Evolutionary conservation across 805 yeast genomes (phyloP), one percentile per base, ranked within the genome.

Genomic region (Metschnikowia santaceciliae): DNA sequence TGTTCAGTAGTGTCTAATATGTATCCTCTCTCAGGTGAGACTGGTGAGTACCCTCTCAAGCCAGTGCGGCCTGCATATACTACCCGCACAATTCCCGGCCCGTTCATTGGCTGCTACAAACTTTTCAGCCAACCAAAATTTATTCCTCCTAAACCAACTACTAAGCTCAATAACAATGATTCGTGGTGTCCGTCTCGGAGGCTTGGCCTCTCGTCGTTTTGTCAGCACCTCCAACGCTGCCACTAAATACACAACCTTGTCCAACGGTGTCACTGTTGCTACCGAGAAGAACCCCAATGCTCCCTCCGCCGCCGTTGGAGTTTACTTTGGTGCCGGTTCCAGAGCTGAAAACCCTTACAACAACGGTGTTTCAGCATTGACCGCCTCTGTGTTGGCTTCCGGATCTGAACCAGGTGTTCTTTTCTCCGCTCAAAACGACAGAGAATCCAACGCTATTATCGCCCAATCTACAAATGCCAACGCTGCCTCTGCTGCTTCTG

Each of bases 341-440:
- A 76, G 90, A 67, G 70, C 86, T 48, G 96, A 88, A 70, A 86
- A 84, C 71, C 77, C 88, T 41, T 86, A 82, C 80, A 85, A 83
- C 75, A 87, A 88, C 61, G 96, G 96, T 80, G 82, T 84, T 48
- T 80, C 92, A 49, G 80, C 85, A 55, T 71, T 88, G 60, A 75
- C 82, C 57, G 73, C 85, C 66, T 71, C 77, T 53, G 68, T 79
- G 22, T 72, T 86, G 64, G 61, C 66, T 52, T 63, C 75, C 22
- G 70, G 72, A 35, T 66, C 67, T 49, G 68, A 73, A 47, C 62
- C 75, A 35, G 95, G 94, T 61, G 80, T 85, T 41, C 64, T 77
- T 50, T 68, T 86, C 51, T 67, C 80, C 42, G 67, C 86, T 32
- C 69, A 74, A 47, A 80, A 79, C 63, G 73, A 76, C 51, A 84